Conservation (phyloP, 2,329 filamentous ascomycete genomes). For the Pseudocercospora vitis region DNA sequence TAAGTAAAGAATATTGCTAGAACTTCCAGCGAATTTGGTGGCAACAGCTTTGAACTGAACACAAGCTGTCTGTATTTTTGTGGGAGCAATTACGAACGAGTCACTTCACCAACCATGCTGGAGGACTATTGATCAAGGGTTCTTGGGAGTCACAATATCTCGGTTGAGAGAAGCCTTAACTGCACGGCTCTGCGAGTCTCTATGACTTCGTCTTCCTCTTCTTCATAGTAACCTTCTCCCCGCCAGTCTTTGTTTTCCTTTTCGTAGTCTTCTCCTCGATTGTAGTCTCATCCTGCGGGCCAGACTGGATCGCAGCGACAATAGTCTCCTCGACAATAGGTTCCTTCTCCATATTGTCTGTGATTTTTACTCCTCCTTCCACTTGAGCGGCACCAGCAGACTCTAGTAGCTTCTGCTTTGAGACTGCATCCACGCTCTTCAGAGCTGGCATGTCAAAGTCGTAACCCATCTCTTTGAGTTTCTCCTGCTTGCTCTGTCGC, state of each 20-base stretch:
- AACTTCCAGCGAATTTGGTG: too few species aligned
- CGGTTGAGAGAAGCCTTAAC: too few species aligned
- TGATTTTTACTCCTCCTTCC: slow-evolving; percentile 28
- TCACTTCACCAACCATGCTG: too few species aligned
- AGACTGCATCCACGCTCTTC: slow-evolving; percentile 61
- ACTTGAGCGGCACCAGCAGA: slow-evolving; percentile 34
- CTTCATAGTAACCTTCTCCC: slow-evolving; percentile 19
- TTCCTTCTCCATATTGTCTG: slow-evolving; percentile 16
- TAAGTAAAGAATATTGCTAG: too few species aligned
- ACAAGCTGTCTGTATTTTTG: too few species aligned
- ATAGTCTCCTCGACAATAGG: slow-evolving; percentile 19
- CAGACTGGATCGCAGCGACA: slow-evolving; percentile 12
- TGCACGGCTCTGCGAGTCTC: too few species aligned
- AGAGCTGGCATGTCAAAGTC: slow-evolving; percentile 73
- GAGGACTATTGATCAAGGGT: too few species aligned
- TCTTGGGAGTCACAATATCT: too few species aligned
- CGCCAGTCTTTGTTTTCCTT: slow-evolving; percentile 23
- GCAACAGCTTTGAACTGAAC: too few species aligned
- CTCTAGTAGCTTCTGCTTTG: slow-evolving; percentile 40
- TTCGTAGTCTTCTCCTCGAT: slow-evolving; percentile 25
- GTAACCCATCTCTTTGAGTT: slow-evolving; percentile 79
- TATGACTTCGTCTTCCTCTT: slow-evolving; percentile 25
- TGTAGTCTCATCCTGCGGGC: slow-evolving; percentile 5
- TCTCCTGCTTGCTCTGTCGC: slow-evolving; percentile 67
- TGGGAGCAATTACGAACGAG: too few species aligned